Percentiles rank a stretch among this genome's conserved stretches.
Evolutionary conservation across 306 rosid species (phyloP).

Genomic region (Elaeagnus macrophylla): DNA sequence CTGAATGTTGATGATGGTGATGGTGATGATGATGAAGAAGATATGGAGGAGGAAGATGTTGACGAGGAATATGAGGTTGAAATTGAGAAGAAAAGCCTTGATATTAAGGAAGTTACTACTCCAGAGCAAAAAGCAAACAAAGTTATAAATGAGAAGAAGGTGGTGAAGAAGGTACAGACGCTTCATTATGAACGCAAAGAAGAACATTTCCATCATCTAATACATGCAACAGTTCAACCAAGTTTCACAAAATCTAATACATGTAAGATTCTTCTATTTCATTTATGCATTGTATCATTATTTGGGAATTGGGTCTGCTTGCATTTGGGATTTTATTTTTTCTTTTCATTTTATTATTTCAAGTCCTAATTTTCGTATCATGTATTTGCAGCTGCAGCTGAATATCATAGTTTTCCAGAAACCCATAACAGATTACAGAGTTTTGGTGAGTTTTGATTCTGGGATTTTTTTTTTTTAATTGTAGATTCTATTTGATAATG

Average conservation of each 20-base stretch:
- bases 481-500: background rate
- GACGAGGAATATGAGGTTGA: constrained; percentile 29
- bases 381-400: constrained; percentile 31
- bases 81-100: constrained; percentile 39
- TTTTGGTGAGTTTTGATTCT: constrained; percentile 47
- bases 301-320: no score
- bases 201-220: no score
- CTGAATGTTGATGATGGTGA: constrained; percentile 18
- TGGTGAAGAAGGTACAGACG: constrained; percentile 30
- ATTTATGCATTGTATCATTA: constrained; percentile 1
- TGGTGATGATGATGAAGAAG: constrained; percentile 11
- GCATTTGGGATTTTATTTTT: no score
- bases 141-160: constrained; percentile 22
- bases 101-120: constrained; percentile 47
- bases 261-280: constrained; percentile 26
- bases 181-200: constrained; percentile 19
- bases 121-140: constrained; percentile 9
- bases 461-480: background rate
- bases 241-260: constrained; percentile 27
- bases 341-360: background rate
- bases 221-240: constrained; percentile 25
- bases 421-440: constrained; percentile 64
- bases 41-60: constrained; percentile 19
- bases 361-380: constrained; percentile 6
- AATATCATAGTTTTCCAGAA: constrained; percentile 42